Conservation (phyloP, 176 grass and related monocot species). For the Lolium rigidum region DNA sequence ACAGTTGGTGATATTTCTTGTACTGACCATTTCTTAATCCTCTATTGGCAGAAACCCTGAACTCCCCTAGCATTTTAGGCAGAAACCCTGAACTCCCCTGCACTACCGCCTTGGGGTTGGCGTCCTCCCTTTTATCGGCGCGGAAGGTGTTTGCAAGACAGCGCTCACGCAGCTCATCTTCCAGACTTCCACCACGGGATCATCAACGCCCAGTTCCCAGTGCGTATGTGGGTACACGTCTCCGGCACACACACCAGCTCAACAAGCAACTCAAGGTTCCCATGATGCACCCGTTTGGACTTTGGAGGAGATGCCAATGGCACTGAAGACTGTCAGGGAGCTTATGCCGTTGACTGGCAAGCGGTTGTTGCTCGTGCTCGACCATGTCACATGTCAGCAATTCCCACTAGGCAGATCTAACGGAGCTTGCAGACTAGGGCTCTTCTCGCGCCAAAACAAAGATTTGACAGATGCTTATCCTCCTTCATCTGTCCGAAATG, state of each 20-base stretch:
- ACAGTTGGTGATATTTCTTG: too few species aligned
- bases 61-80: too few species aligned
- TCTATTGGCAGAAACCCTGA: too few species aligned
- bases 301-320: background rate
- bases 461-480: too few species aligned
- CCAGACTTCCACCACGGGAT: conserved; percentile 40
- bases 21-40: too few species aligned
- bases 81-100: background rate
- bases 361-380: conserved; percentile 45
- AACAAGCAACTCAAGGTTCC: conserved; percentile 17
- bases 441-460: too few species aligned
- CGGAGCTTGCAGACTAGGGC: background rate
- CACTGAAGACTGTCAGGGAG: background rate
- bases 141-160: conserved; percentile 41
- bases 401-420: conserved; percentile 24
- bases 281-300: background rate
- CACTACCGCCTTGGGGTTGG: conserved; percentile 44
- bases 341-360: conserved; percentile 31
- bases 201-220: conserved; percentile 33
- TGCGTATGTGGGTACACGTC: conserved; percentile 47
- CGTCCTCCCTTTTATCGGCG: conserved; percentile 34
- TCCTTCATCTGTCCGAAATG: too few species aligned
- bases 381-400: conserved; percentile 5
- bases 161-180: conserved; percentile 39
- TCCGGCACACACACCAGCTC: background rate